A percentile compares a stretch with the other conserved stretches of the same genome.
Conservation (phyloP, 345 rosid species). For the Pugionium dolabratum region DNA sequence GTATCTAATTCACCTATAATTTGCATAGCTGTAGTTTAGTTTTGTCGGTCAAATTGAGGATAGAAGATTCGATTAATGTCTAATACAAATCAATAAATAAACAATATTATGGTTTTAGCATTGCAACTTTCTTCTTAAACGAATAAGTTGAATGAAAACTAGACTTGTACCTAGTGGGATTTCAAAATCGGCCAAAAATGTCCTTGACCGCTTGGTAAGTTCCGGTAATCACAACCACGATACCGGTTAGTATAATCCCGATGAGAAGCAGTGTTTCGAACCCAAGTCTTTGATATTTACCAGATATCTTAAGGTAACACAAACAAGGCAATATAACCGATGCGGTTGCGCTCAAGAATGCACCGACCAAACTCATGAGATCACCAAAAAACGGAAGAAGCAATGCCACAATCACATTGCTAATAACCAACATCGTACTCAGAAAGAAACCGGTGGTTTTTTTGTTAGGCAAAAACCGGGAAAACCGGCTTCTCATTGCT, state of each 20-base stretch:
- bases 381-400: slow-evolving; percentile 54
- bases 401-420: slow-evolving; percentile 55
- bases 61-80: no score
- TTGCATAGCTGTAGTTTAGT: no score
- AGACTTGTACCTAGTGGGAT: not conserved
- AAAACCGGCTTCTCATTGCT: slow-evolving; percentile 41
- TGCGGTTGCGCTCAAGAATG: slow-evolving; percentile 52
- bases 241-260: slow-evolving; percentile 38
- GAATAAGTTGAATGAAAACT: not conserved
- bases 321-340: slow-evolving; percentile 54
- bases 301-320: slow-evolving; percentile 60
- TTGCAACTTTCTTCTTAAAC: not conserved
- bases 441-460: slow-evolving; percentile 33
- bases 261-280: slow-evolving; percentile 40
- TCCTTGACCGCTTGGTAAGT: not conserved
- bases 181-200: not conserved
- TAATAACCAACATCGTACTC: slow-evolving; percentile 48
- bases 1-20: no score
- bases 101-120: not conserved
- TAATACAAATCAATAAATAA: no score
- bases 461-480: slow-evolving; percentile 35
- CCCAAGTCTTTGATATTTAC: slow-evolving; percentile 39
- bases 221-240: not conserved
- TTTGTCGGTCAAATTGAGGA: no score
- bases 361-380: slow-evolving; percentile 66